Percentiles rank a stretch among this genome's conserved stretches.
phyloP scores from a whole-genome alignment of 23 red algal genomes.

The Gracilaria caudata region DNA sequence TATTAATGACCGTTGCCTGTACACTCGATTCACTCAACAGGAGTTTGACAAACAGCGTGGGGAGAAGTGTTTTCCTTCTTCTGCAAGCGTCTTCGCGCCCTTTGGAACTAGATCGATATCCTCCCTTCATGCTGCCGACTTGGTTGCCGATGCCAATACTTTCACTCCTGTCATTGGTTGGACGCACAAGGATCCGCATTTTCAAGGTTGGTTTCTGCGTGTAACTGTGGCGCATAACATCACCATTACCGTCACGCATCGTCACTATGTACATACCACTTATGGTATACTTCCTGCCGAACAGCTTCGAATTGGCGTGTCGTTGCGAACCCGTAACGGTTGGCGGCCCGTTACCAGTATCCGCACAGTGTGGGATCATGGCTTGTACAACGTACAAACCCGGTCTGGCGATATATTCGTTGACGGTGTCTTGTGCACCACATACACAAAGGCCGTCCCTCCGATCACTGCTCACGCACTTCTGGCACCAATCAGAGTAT shows the following conservation, averaged over 20 bases:
- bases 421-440: slow-evolving; percentile 41
- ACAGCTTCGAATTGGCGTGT: neutral
- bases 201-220: slow-evolving; percentile 30
- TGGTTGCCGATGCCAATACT: neutral
- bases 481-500: slow-evolving; percentile 42
- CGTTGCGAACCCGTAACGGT: neutral
- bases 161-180: slow-evolving; percentile 24
- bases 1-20: slow-evolving; percentile 43
- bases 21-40: slow-evolving; percentile 22
- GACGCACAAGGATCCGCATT: slow-evolving; percentile 20
- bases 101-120: neutral
- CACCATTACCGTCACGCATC: slow-evolving; percentile 16
- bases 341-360: slow-evolving; percentile 6
- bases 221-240: neutral
- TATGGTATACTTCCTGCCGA: neutral
- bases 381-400: slow-evolving; percentile 63
- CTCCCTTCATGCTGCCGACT: neutral
- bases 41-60: slow-evolving; percentile 15
- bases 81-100: neutral
- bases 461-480: slow-evolving; percentile 50
- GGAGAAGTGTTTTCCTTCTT: slow-evolving; percentile 29
- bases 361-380: slow-evolving; percentile 13
- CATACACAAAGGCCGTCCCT: slow-evolving; percentile 58
- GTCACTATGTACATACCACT: neutral
- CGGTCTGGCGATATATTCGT: slow-evolving; percentile 46